Conservation (phyloP, 805 yeast genomes). For the Lipomyces lipofer region DNA sequence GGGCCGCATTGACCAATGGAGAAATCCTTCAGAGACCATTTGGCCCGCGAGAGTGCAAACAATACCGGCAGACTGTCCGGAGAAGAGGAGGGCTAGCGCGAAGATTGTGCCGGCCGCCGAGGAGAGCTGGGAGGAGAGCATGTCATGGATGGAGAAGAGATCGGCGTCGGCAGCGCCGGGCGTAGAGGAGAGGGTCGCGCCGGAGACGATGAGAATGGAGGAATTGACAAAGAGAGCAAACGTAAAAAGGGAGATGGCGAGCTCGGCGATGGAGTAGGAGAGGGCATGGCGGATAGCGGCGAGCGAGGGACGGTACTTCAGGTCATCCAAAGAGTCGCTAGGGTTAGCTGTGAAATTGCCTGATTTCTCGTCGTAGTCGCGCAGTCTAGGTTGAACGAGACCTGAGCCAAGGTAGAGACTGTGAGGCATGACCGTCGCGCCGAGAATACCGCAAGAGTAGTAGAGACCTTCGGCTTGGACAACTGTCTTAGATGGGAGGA, state of each 20-base stretch:
- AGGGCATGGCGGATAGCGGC: slow-evolving; percentile 73
- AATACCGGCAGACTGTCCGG: slow-evolving; percentile 90
- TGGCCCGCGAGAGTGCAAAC: slow-evolving; percentile 91
- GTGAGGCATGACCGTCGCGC: slow-evolving; percentile 97
- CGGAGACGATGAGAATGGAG: slow-evolving; percentile 79
- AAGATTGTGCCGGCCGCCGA: slow-evolving; percentile 80
- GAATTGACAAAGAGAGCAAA: slow-evolving; percentile 85
- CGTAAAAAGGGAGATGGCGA: slow-evolving; percentile 67
- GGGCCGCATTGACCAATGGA: slow-evolving; percentile 77
- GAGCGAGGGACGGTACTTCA: slow-evolving; percentile 63
- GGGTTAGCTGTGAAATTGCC: slow-evolving; percentile 55
- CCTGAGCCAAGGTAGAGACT: slow-evolving; percentile 86
- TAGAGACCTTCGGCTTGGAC: slow-evolving; percentile 68
- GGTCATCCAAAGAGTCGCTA: slow-evolving; percentile 29
- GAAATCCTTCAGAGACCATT: slow-evolving; percentile 86
- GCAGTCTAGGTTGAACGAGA: slow-evolving; percentile 79
- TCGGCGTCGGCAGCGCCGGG: slow-evolving; percentile 74
- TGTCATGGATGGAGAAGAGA: slow-evolving; percentile 69
- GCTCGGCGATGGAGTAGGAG: slow-evolving; percentile 70
- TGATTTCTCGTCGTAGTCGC: slow-evolving; percentile 69
- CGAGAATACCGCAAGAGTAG: slow-evolving; percentile 79
- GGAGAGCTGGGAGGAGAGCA: slow-evolving; percentile 62
- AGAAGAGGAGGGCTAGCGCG: slow-evolving; percentile 77
- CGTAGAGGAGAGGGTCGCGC: slow-evolving; percentile 69
- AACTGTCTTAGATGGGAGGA: slow-evolving; percentile 53